phyloP scores from a whole-genome alignment of 179 eudicot genomes.

The Spergularia azorica region DNA sequence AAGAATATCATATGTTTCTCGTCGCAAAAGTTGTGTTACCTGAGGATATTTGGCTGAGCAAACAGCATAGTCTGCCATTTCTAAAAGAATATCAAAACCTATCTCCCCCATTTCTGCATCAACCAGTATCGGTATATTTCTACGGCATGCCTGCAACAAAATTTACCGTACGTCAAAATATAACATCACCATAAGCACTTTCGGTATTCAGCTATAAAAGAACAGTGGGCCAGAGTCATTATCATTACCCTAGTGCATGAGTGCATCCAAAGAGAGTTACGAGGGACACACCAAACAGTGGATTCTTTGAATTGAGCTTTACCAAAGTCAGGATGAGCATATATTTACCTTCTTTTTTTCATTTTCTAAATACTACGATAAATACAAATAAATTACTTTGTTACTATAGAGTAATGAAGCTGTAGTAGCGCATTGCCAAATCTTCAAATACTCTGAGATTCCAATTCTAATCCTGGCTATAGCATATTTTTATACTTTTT shows the following conservation, averaged over 20 bases:
- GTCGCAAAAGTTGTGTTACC: slow-evolving; percentile 36
- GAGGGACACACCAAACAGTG: no score
- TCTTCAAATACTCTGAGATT: no score
- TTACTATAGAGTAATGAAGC: no score
- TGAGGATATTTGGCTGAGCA: slow-evolving; percentile 89
- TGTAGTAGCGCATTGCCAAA: no score
- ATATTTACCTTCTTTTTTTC: no score
- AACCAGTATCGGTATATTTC: slow-evolving; percentile 73
- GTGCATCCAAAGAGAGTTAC: no score
- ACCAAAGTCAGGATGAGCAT: no score
- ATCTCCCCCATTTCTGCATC: slow-evolving; percentile 91
- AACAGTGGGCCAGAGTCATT: neutral
- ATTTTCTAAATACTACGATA: no score
- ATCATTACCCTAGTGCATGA: neutral
- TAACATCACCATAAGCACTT: neutral
- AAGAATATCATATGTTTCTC: neutral
- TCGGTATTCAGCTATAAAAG: neutral
- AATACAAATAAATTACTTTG: no score
- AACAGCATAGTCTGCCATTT: slow-evolving; percentile 65
- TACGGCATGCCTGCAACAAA: slow-evolving; percentile 70
- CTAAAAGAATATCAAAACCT: slow-evolving; percentile 70
- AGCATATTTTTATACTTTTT: no score
- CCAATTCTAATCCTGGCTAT: no score
- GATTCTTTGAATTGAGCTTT: no score
- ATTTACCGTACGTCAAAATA: slow-evolving; percentile 3